Conservation (phyloP, 2,329 filamentous ascomycete species). For the Aspergillus pseudonomiae region DNA sequence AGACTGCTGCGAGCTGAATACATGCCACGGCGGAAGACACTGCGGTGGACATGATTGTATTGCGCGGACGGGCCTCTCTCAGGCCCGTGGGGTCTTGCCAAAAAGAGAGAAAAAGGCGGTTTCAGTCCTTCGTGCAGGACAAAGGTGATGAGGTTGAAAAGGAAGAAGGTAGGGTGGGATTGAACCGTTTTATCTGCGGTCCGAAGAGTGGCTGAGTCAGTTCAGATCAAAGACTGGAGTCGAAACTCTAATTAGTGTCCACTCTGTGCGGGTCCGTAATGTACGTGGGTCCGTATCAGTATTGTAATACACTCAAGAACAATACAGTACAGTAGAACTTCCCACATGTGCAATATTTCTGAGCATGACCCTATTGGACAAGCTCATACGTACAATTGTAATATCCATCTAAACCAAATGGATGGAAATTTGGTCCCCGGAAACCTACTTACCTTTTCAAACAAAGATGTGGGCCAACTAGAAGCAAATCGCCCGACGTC, state of each 20-base stretch:
- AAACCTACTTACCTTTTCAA: neutral
- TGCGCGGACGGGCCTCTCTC: slow-evolving; percentile 9
- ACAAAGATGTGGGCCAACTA: neutral
- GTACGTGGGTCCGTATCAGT: neutral
- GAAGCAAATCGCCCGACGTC: neutral
- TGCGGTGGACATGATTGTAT: slow-evolving; percentile 13
- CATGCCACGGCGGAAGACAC: slow-evolving; percentile 5
- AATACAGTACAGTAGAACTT: neutral
- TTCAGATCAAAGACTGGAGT: no score
- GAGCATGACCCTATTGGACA: neutral
- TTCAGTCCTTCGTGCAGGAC: slow-evolving; percentile 1
- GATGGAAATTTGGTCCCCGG: no score
- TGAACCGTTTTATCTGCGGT: neutral
- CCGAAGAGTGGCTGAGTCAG: neutral
- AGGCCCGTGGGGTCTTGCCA: slow-evolving; percentile 10
- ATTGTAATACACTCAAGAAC: neutral
- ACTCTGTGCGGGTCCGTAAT: neutral
- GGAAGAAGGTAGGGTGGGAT: neutral
- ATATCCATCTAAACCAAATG: no score
- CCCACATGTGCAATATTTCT: neutral
- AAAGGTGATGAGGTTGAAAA: neutral
- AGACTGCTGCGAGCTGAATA: neutral
- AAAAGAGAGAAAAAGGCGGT: neutral
- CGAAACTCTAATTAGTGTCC: neutral
- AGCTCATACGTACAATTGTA: neutral